Evolutionary conservation across 768 basidiomycete species (phyloP).

Genomic region (Boletus pseudo-olivaceus): DNA sequence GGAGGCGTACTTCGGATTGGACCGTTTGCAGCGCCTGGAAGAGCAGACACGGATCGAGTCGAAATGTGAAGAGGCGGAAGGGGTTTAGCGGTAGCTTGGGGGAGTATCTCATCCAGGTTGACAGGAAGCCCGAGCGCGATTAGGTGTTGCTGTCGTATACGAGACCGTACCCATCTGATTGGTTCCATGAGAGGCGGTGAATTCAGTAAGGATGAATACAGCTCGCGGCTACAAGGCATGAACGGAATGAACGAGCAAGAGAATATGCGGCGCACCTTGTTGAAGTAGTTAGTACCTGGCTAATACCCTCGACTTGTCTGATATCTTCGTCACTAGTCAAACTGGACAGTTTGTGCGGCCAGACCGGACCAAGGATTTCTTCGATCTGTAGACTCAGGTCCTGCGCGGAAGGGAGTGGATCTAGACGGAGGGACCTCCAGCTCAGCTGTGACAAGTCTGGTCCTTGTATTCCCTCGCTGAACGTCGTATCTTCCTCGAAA

Average conservation of each 20-base stretch:
- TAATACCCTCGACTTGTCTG: conserved; percentile 75
- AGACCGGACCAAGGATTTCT: conserved; percentile 62
- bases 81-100: conserved; percentile 57
- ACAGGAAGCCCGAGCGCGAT: conserved; percentile 92
- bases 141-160: conserved; percentile 85
- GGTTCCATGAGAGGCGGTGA: conserved; percentile 74
- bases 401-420: conserved; percentile 57
- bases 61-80: conserved; percentile 81
- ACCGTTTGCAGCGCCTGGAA: conserved; percentile 57
- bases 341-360: conserved; percentile 50
- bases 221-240: conserved; percentile 56
- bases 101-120: conserved; percentile 89
- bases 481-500: conserved; percentile 29
- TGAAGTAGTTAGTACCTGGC: conserved; percentile 71
- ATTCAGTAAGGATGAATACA: conserved; percentile 70
- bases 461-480: conserved; percentile 12
- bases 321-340: conserved; percentile 68
- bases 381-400: conserved; percentile 63
- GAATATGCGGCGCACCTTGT: conserved; percentile 53
- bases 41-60: conserved; percentile 79
- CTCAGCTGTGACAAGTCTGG: conserved; percentile 41
- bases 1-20: conserved; percentile 26
- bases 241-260: conserved; percentile 23
- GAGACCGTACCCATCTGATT: conserved; percentile 93
- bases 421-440: conserved; percentile 63